Conservation (phyloP, 2,329 filamentous ascomycete species). For the Cladosporium sp. region DNA sequence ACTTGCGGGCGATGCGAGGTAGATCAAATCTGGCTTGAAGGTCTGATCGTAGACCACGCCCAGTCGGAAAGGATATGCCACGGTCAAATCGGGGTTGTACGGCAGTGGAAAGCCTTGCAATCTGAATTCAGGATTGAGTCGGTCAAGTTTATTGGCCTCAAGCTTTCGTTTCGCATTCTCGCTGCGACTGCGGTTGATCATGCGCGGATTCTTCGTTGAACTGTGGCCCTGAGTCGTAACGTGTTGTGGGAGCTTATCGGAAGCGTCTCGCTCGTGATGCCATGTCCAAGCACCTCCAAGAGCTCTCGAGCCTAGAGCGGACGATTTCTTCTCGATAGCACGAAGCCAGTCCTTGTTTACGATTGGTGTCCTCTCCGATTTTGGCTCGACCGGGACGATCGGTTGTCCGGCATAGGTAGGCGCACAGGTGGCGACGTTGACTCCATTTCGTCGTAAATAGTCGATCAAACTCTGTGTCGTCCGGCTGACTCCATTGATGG, state of each 20-base stretch:
- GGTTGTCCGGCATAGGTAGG: slow-evolving; percentile 54
- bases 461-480: slow-evolving; percentile 66
- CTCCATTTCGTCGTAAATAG: slow-evolving; percentile 60
- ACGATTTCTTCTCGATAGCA: slow-evolving; percentile 28
- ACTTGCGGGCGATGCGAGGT: slow-evolving; percentile 64
- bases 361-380: slow-evolving; percentile 25
- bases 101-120: slow-evolving; percentile 62
- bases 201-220: slow-evolving; percentile 18
- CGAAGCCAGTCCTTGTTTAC: slow-evolving; percentile 32
- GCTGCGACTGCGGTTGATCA: slow-evolving; percentile 27
- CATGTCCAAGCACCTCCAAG: slow-evolving; percentile 31
- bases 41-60: slow-evolving; percentile 57
- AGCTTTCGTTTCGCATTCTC: slow-evolving; percentile 23
- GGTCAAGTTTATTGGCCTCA: slow-evolving; percentile 30
- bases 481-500: slow-evolving; percentile 68
- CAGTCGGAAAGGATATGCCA: slow-evolving; percentile 64
- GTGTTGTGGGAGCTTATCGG: slow-evolving; percentile 14
- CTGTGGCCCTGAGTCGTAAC: slow-evolving; percentile 15
- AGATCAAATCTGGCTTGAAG: slow-evolving; percentile 64
- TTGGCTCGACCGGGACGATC: slow-evolving; percentile 28
- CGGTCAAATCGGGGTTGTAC: slow-evolving; percentile 66
- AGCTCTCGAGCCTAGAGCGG: slow-evolving; percentile 28
- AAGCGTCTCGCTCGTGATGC: slow-evolving; percentile 26
- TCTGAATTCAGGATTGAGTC: slow-evolving; percentile 49
- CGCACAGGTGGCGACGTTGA: slow-evolving; percentile 61